These are phyloP conservation scores for Leptographium procerum DNA, from an alignment of 2,329 filamentous ascomycete species.

Conservation along the genomic window DNA sequence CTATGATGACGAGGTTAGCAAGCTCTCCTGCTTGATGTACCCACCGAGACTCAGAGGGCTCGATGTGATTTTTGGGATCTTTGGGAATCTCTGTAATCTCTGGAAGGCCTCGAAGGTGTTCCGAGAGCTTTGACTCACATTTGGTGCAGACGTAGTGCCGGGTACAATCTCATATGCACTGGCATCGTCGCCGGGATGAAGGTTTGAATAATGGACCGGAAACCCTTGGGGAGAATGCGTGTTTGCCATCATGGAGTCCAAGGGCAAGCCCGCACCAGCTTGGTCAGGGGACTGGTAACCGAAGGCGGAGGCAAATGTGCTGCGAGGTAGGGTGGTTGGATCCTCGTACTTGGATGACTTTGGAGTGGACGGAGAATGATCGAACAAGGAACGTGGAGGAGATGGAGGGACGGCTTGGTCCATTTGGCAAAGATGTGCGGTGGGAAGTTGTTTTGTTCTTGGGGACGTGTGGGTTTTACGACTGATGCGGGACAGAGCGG, in stretches of 20 bases:
- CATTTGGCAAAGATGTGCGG: constrained; percentile 17
- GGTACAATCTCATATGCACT: not conserved
- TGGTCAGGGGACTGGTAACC: constrained; percentile 27
- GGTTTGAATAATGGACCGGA: constrained; percentile 10
- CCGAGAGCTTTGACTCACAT: constrained; percentile 1
- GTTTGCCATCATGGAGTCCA: constrained; percentile 20
- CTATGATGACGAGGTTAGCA: not conserved
- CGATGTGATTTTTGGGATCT: not conserved
- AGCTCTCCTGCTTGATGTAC: too few relatives aligned
- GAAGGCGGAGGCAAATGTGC: constrained; percentile 19
- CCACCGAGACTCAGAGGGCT: too few relatives aligned
- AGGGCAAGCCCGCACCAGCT: constrained; percentile 16
- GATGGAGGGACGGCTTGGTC: constrained; percentile 30
- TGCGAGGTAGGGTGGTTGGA: constrained; percentile 17
- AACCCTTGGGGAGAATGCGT: constrained; percentile 13
- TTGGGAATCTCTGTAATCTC: not conserved
- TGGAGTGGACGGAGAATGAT: constrained; percentile 20
- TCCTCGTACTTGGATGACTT: constrained; percentile 33
- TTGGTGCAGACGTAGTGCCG: not conserved
- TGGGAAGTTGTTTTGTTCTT: not conserved
- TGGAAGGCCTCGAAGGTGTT: not conserved
- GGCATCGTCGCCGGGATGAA: constrained; percentile 1
- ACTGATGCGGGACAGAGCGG: not conserved
- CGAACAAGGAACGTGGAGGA: constrained; percentile 29
- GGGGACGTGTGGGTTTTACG: not conserved